A percentile compares a stretch with the other conserved stretches of the same genome.
phyloP scores from a whole-genome alignment of 208 protist species.

The Angomonas desouzai region DNA sequence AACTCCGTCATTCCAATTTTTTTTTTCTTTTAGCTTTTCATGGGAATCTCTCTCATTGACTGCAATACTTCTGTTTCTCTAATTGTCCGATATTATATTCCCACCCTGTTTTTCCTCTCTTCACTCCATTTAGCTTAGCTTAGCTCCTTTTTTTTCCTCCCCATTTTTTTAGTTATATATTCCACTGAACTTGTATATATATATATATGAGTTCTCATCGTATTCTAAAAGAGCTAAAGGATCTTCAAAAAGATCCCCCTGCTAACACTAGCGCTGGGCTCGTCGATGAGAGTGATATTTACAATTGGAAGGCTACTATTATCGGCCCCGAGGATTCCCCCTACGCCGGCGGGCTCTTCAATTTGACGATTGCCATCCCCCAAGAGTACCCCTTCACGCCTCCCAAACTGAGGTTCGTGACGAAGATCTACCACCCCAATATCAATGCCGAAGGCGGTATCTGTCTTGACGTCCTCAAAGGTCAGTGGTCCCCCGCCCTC shows the following conservation, averaged over 20 bases:
- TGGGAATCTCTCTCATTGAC: neutral
- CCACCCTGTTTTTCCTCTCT: neutral
- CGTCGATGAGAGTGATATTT: too few species aligned
- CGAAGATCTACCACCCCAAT: slow-evolving; percentile 99
- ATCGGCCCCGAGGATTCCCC: slow-evolving; percentile 85
- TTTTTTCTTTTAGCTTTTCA: slow-evolving; percentile 7
- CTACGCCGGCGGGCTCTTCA: slow-evolving; percentile 89
- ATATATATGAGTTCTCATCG: too few species aligned
- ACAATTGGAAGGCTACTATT: too few species aligned
- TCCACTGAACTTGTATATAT: too few species aligned
- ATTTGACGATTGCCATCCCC: slow-evolving; percentile 81
- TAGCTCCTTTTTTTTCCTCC: too few species aligned
- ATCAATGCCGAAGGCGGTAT: slow-evolving; percentile 98
- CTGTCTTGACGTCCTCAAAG: slow-evolving; percentile 99
- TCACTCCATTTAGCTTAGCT: too few species aligned
- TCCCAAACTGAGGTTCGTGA: slow-evolving; percentile 98
- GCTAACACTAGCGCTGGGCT: too few species aligned
- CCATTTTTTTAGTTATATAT: too few species aligned
- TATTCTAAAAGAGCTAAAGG: too few species aligned
- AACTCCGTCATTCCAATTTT: slow-evolving; percentile 4
- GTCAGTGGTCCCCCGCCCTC: slow-evolving; percentile 99
- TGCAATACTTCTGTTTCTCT: too few species aligned
- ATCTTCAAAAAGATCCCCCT: too few species aligned
- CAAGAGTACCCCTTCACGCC: slow-evolving; percentile 96
- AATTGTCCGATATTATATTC: too few species aligned